Evolutionary conservation across 176 grass and related monocot genomes (phyloP).

Genomic region (Typha latifolia): DNA sequence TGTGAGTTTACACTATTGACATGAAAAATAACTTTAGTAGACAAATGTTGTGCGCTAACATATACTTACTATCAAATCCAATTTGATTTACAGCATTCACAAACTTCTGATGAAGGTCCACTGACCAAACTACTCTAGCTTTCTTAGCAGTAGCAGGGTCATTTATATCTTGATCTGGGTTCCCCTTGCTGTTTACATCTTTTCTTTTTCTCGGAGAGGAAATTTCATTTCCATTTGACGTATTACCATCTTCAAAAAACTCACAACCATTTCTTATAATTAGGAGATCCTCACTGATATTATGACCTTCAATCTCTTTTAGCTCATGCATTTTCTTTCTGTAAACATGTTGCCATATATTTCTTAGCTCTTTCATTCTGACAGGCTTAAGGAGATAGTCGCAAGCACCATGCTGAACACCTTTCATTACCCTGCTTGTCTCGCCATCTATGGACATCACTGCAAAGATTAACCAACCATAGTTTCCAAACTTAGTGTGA

Average conservation of each 20-base stretch:
- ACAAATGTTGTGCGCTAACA: conserved; percentile 1
- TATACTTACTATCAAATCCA: conserved; percentile 93
- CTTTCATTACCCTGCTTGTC: conserved; percentile 99
- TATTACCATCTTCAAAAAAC: conserved; percentile 54
- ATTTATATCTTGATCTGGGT: conserved; percentile 62
- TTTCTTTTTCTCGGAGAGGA: conserved; percentile 57
- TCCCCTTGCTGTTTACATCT: conserved; percentile 49
- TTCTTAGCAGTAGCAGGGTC: conserved; percentile 68
- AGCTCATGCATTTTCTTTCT: conserved; percentile 96
- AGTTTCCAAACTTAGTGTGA: background rate
- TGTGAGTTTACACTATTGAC: background rate
- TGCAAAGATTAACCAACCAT: conserved; percentile 41
- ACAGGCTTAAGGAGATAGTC: conserved; percentile 98
- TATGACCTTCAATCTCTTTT: conserved; percentile 77
- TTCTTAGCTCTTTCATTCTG: conserved; percentile 94
- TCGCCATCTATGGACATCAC: conserved; percentile 99
- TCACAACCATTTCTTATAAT: conserved; percentile 57
- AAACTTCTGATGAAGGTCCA: conserved; percentile 94
- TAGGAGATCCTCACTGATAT: conserved; percentile 59
- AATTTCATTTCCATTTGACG: conserved; percentile 35
- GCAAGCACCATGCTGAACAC: conserved; percentile 94
- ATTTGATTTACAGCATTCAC: conserved; percentile 99
- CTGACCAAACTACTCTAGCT: conserved; percentile 96
- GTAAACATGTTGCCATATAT: conserved; percentile 98
- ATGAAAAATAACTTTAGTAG: background rate